Base-by-base conservation (phyloP, 106 monocot genomes). In the Posidonia australis region DNA sequence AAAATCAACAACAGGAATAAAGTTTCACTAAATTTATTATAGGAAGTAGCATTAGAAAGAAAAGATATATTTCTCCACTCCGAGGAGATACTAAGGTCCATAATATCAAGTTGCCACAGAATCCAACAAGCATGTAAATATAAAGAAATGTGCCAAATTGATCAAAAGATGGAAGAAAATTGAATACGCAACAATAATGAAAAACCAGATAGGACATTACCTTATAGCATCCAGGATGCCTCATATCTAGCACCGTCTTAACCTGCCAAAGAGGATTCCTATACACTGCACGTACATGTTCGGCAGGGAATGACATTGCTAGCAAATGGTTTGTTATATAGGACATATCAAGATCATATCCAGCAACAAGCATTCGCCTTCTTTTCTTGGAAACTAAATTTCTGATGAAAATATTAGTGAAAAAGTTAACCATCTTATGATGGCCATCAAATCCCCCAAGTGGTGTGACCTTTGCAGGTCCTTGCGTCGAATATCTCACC, bases 241-340 rank as follows among this genome's bases (percentile, higher is more conserved):
- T 83, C 76, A 66, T 70, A 13, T 83, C 79, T 36, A 83, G 18
- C 31, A 83, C 83, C 54, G 36, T 9, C 59, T 76, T 79, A 29
- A 83, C 83, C 68, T 83, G 83, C 83, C 83, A 83, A 9, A 83
- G 64, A 58, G 83, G 83, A 73, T 83, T 83, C 16, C 83, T 67
- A 29, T 83, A 83, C 67, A 83, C 69, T 18, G 83, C 79, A 47
- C 76, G 68, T 64, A 83, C 75, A 19, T 36, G 67, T 41, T 83
- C 79, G 36, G 75, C 75, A 29, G 83, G 83, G 58, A 67, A 83
- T 51, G 83, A 83, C 83, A 83, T 83, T 28, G 79, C 83, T 65
- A 83, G 48, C 31, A 83, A 47, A 28, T 46, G 72, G 5, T 72
- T 69, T 25, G 83, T 83, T 58, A 83, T 83, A 57, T 83, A 83